These are phyloP conservation scores for Arthrobotrys pseudoclavata DNA, from an alignment of 2,329 filamentous ascomycete species.

Conservation along the genomic window DNA sequence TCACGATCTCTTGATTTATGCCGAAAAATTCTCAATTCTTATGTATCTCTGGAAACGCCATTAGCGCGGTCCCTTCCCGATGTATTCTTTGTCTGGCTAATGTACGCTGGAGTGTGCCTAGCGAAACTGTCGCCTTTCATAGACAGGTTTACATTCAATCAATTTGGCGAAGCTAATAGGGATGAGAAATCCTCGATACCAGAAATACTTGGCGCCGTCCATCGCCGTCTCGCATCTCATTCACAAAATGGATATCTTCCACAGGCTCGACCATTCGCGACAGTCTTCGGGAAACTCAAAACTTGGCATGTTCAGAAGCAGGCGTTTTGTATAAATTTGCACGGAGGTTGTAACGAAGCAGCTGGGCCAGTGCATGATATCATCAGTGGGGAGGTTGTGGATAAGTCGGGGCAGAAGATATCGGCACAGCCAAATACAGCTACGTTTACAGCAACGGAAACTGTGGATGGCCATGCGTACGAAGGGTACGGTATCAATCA, in stretches of 20 bases:
- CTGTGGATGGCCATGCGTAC: not conserved
- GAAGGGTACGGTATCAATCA: not conserved
- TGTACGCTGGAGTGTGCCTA: slow-evolving; percentile 18
- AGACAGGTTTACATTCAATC: slow-evolving; percentile 13
- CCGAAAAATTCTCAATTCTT: slow-evolving; percentile 12
- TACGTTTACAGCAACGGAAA: not conserved
- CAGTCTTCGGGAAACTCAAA: slow-evolving; percentile 13
- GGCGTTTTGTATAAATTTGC: slow-evolving; percentile 24
- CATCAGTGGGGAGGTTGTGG: slow-evolving; percentile 5
- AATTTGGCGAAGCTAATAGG: not conserved
- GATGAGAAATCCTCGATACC: slow-evolving; percentile 14
- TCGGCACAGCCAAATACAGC: not conserved
- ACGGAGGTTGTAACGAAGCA: slow-evolving; percentile 10
- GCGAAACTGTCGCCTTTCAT: slow-evolving; percentile 23
- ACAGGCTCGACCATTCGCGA: slow-evolving; percentile 25
- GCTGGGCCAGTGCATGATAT: slow-evolving; percentile 19
- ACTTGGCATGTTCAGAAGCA: slow-evolving; percentile 30
- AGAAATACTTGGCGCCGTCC: slow-evolving; percentile 11
- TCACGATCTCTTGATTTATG: slow-evolving; percentile 23
- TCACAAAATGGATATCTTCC: slow-evolving; percentile 27
- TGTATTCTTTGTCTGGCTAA: slow-evolving; percentile 14
- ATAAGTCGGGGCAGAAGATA: not conserved
- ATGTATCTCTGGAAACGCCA: slow-evolving; percentile 15
- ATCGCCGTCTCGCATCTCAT: slow-evolving; percentile 6
- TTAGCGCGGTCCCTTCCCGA: slow-evolving; percentile 18